Evolutionary conservation across 495 filamentous ascomycete genomes (phyloP).

Genomic region (Filosporella fistucella): DNA sequence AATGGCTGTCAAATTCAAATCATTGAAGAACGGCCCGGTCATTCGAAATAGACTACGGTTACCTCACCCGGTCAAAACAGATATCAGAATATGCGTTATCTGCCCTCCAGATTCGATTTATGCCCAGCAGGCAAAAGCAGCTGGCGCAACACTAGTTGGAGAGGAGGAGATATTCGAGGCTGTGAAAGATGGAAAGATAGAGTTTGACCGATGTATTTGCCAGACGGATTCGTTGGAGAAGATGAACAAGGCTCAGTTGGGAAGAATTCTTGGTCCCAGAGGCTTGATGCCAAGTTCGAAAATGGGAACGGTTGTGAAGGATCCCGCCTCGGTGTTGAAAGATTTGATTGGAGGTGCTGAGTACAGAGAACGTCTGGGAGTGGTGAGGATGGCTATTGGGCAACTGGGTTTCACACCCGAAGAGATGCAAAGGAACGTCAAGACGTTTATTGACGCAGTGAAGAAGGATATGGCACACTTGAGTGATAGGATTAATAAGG

Average conservation of each 20-base stretch:
- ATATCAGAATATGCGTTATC: slow-evolving; percentile 81
- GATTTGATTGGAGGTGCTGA: slow-evolving; percentile 78
- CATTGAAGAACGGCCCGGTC: slow-evolving; percentile 75
- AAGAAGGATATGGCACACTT: slow-evolving; percentile 70
- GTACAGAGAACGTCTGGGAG: slow-evolving; percentile 81
- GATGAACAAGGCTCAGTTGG: slow-evolving; percentile 73
- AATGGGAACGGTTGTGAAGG: slow-evolving; percentile 78
- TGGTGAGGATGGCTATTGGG: slow-evolving; percentile 82
- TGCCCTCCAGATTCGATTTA: slow-evolving; percentile 70
- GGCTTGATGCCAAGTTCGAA: slow-evolving; percentile 91
- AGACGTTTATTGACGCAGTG: slow-evolving; percentile 66
- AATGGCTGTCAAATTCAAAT: slow-evolving; percentile 70
- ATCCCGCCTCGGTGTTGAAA: slow-evolving; percentile 63
- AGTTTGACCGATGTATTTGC: slow-evolving; percentile 87
- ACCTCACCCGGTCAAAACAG: slow-evolving; percentile 82
- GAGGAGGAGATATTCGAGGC: slow-evolving; percentile 80
- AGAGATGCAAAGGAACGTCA: slow-evolving; percentile 81
- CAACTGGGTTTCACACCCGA: slow-evolving; percentile 88
- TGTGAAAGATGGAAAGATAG: slow-evolving; percentile 67
- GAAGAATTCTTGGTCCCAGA: slow-evolving; percentile 77
- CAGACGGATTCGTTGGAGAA: slow-evolving; percentile 69
- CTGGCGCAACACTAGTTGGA: slow-evolving; percentile 78
- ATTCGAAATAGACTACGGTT: slow-evolving; percentile 84
- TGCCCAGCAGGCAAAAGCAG: slow-evolving; percentile 62
- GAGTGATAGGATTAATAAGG: slow-evolving; percentile 71